Conservation (phyloP, 345 rosid genomes). For the Eucalyptus polyanthemos region DNA sequence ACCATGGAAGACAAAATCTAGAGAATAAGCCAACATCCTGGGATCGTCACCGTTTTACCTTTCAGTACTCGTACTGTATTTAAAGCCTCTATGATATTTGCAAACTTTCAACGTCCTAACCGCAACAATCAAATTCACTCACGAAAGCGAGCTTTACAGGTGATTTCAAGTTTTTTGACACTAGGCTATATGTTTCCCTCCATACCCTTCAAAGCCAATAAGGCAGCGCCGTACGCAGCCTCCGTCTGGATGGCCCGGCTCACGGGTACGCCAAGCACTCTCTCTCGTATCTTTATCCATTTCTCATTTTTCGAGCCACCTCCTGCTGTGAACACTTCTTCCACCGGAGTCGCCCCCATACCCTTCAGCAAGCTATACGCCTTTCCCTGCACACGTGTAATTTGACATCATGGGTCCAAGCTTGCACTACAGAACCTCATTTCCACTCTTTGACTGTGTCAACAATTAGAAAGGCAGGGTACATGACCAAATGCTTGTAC, state of each 20-base stretch:
- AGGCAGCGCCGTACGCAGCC: conserved; percentile 90
- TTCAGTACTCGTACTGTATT: not conserved
- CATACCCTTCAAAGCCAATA: conserved; percentile 64
- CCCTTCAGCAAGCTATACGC: conserved; percentile 62
- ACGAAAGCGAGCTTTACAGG: not conserved
- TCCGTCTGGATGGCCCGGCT: conserved; percentile 63
- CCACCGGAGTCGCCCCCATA: conserved; percentile 68
- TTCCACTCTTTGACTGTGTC: not conserved
- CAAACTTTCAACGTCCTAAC: not conserved
- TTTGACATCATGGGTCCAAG: not conserved
- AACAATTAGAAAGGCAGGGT: not conserved
- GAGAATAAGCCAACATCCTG: not conserved
- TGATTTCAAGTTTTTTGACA: not conserved
- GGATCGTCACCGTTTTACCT: not conserved
- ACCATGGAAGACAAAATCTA: not conserved
- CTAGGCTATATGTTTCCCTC: not conserved
- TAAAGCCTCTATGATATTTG: not conserved
- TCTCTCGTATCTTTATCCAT: conserved; percentile 67
- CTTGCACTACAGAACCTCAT: not conserved
- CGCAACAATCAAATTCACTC: not conserved
- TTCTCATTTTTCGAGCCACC: conserved; percentile 79
- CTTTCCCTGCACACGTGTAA: conserved; percentile 29
- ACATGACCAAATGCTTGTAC: conserved; percentile 1
- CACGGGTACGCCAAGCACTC: conserved; percentile 66
- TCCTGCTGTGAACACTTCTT: conserved; percentile 79